Evolutionary conservation across 2,329 filamentous ascomycete genomes (phyloP).

Genomic region (Ophiostoma himal-ulmi): DNA sequence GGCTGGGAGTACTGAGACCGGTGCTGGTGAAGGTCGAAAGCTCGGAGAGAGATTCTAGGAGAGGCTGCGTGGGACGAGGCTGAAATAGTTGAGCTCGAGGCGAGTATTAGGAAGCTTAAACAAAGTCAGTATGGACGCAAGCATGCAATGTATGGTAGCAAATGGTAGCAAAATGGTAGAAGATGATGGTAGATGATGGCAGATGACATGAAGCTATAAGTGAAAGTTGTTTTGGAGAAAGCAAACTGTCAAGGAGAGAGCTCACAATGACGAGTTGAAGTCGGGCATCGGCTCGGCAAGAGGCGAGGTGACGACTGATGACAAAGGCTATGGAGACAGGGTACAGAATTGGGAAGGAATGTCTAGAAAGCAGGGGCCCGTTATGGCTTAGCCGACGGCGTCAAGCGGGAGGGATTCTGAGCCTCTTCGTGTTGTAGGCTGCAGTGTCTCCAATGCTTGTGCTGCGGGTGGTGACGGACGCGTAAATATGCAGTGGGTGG

Average conservation of each 20-base stretch:
- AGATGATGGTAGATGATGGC: background rate
- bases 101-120: background rate
- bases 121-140: background rate
- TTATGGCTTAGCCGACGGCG: background rate
- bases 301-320: background rate
- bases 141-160: too few species aligned
- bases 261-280: background rate
- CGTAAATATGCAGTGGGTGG: background rate
- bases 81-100: background rate
- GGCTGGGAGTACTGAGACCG: too few species aligned
- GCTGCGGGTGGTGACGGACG: too few species aligned
- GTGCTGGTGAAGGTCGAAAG: background rate
- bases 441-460: too few species aligned
- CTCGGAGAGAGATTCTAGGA: too few species aligned
- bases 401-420: background rate
- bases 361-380: background rate
- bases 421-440: background rate
- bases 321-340: slow-evolving; percentile 6
- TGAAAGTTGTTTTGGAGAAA: background rate
- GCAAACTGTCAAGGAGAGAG: background rate
- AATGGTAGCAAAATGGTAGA: too few species aligned
- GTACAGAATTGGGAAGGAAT: background rate
- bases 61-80: too few species aligned
- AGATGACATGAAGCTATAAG: background rate
- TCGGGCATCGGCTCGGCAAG: background rate